These are phyloP conservation scores for Epichloe elymi DNA, from an alignment of 2,329 filamentous ascomycete species.

Conservation along the genomic window DNA sequence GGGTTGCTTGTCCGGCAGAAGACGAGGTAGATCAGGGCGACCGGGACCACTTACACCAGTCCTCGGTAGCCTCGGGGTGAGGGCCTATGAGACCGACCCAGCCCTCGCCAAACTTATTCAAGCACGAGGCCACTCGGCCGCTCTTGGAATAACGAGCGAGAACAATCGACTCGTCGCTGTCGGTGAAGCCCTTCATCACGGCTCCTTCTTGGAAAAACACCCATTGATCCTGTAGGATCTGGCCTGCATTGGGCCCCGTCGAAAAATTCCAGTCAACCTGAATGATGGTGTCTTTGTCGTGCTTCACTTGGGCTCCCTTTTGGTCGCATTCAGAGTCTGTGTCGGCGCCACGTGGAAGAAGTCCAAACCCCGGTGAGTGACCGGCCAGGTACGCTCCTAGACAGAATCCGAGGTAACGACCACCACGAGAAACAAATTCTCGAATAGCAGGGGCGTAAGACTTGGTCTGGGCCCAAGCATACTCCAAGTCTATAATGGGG, in stretches of 20 bases:
- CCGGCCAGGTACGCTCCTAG: conserved; percentile 17
- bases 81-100: conserved; percentile 15
- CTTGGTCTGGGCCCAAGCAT: conserved; percentile 10
- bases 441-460: conserved; percentile 7
- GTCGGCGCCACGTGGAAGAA: conserved; percentile 10
- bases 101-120: conserved; percentile 13
- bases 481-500: conserved; percentile 8
- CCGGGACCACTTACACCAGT: conserved; percentile 13
- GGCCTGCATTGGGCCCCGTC: conserved; percentile 8
- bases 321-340: conserved; percentile 8
- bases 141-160: conserved; percentile 13
- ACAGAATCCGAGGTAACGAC: conserved; percentile 16
- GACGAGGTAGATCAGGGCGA: not conserved
- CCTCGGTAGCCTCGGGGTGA: conserved; percentile 14
- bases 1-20: too few species aligned
- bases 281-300: conserved; percentile 11
- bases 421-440: conserved; percentile 12
- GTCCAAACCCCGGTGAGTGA: conserved; percentile 9
- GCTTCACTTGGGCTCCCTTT: conserved; percentile 9
- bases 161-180: conserved; percentile 7
- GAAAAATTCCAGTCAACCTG: conserved; percentile 14
- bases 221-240: conserved; percentile 10
- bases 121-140: conserved; percentile 12
- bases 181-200: conserved; percentile 9
- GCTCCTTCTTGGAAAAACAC: conserved; percentile 17